Conservation (phyloP, 306 rosid species). For the Trifolium dubium region DNA sequence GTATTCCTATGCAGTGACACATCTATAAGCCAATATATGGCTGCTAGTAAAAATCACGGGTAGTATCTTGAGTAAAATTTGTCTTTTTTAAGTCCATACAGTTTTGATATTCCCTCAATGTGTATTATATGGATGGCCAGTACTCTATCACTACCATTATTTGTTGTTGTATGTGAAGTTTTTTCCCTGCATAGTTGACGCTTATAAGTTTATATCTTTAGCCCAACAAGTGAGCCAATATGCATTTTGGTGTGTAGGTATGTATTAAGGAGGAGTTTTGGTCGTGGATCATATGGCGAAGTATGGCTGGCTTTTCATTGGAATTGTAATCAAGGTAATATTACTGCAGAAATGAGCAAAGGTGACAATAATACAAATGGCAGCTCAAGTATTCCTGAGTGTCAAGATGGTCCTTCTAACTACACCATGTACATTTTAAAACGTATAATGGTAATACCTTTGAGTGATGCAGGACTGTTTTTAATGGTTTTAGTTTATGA, state of each 20-base stretch:
- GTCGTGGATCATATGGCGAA: conserved; percentile 97
- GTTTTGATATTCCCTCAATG: conserved; percentile 30
- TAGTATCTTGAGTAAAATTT: conserved; percentile 15
- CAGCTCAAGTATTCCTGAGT: conserved; percentile 56
- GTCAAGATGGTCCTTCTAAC: conserved; percentile 57
- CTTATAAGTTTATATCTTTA: conserved; percentile 28
- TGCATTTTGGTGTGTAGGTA: conserved; percentile 66
- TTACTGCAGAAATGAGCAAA: conserved; percentile 48
- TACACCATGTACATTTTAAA: conserved; percentile 81
- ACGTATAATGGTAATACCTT: conserved; percentile 83
- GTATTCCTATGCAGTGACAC: conserved; percentile 33
- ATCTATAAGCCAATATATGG: conserved; percentile 28
- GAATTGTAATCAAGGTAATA: conserved; percentile 69
- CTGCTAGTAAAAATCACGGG: conserved; percentile 30
- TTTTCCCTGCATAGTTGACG: conserved; percentile 21
- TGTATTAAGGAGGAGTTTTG: conserved; percentile 80
- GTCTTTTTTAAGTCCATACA: conserved; percentile 12
- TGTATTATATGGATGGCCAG: conserved; percentile 31
- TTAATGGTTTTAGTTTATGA: conserved; percentile 34
- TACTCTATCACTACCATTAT: conserved; percentile 6
- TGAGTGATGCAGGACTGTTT: conserved; percentile 31
- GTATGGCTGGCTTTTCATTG: conserved; percentile 96
- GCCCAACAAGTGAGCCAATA: conserved; percentile 19
- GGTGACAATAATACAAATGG: conserved; percentile 44
- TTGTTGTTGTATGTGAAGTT: conserved; percentile 1